Evolutionary conservation across 139 green algal genomes (phyloP), one percentile per base, ranked within the genome.

Genomic region (Chlorella ohadii): DNA sequence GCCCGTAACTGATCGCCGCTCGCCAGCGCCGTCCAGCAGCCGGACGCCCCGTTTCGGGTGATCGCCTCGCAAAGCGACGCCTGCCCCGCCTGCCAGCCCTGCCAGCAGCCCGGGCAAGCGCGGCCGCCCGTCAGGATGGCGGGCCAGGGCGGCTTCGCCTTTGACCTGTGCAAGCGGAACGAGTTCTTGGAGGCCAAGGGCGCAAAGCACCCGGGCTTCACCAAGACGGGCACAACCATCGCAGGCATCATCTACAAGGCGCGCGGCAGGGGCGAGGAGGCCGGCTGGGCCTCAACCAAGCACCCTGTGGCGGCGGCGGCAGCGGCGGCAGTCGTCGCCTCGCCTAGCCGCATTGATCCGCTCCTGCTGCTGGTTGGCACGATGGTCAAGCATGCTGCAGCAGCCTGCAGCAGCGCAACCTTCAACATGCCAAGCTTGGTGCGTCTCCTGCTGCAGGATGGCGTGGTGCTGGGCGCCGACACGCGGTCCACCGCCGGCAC

Each of bases 191-290:
- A 94, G 44, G 81, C 78, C 20, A 92, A 91, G 55, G 97, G 95
- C 19, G 78, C 98, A 15, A 86, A 91, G 39, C 44, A 75, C 7
- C 96, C 96, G 4, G 88, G 83, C 28, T 91, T 94, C 3, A 95
- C 89, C 78, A 99, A 98, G 86, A 99, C 97, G 13, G 97, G 97
- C 15, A 99, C 97, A 11, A 99, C 97, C 19, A 99, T 99, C 41
- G 94, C 93, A 19, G 97, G 96, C 28, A 66, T 99, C 22, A 90
- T 99, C 17, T 99, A 93, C 90, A 99, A 99, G 93, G 97, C 97
- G 47, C 11, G 79, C 74, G 16, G 5, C 34, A 23, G 34, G 38
- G 41, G n/a, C 4, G 12, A 28, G 31, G 36, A 25, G 15, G 12
- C 11, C 51, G 11, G 11, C 51, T 59, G 51, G 51, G 51, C 12